A percentile compares a stretch with the other conserved stretches of the same genome.
phyloP scores from a whole-genome alignment of 192 early-diverging fungal genomes.

The Diversispora epigaea region DNA sequence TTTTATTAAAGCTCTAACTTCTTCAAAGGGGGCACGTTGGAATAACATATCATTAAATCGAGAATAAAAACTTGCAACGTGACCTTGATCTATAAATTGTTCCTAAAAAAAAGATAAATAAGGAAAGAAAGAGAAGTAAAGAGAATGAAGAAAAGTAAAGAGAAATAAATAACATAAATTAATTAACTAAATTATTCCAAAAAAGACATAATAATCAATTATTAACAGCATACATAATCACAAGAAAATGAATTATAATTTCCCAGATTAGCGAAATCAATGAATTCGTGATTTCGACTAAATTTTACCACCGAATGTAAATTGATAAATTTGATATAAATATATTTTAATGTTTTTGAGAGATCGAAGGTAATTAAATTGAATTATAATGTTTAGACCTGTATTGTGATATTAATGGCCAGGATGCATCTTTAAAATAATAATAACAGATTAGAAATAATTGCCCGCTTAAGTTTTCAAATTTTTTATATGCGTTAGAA shows the following conservation, averaged over 20 bases:
- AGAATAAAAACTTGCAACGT: slow-evolving; percentile 61
- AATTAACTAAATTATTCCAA: too few relatives aligned
- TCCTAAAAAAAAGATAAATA: slow-evolving; percentile 49
- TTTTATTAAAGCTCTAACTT: slow-evolving; percentile 55
- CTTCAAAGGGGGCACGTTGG: slow-evolving; percentile 71
- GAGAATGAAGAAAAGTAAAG: background rate
- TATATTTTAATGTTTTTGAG: background rate
- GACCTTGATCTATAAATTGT: slow-evolving; percentile 59
- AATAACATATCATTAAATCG: slow-evolving; percentile 71
- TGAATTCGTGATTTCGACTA: slow-evolving; percentile 45
- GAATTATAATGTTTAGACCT: slow-evolving; percentile 49
- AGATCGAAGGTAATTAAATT: background rate
- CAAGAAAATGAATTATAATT: slow-evolving; percentile 45
- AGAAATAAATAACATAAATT: background rate
- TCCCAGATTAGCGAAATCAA: slow-evolving; percentile 42
- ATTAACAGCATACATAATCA: slow-evolving; percentile 39
- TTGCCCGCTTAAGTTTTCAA: background rate
- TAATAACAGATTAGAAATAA: background rate
- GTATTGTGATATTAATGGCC: slow-evolving; percentile 76
- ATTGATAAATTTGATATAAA: background rate
- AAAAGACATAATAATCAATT: too few relatives aligned
- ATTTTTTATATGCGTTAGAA: too few relatives aligned
- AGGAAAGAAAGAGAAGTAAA: slow-evolving; percentile 42
- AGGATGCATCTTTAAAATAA: slow-evolving; percentile 61
- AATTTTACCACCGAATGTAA: background rate